Percentiles rank a stretch among this genome's conserved stretches.
These are phyloP conservation scores for Populus pruinosa DNA, from an alignment of 345 rosid genomes.

Conservation along the genomic window DNA sequence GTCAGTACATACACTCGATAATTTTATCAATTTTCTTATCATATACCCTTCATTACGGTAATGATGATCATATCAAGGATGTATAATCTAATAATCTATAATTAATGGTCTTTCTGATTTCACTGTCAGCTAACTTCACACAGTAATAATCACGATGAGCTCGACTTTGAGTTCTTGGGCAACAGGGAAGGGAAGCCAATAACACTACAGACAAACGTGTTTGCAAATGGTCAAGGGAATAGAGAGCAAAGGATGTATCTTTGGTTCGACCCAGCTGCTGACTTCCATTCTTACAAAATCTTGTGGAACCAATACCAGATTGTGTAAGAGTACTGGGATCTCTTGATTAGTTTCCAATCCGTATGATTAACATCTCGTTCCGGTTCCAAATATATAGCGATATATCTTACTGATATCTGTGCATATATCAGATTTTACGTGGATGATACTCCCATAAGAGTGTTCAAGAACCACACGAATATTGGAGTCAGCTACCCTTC, in stretches of 20 bases:
- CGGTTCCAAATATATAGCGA: background rate
- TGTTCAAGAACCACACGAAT: slow-evolving; percentile 48
- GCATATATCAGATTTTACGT: slow-evolving; percentile 44
- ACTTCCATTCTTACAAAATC: slow-evolving; percentile 52
- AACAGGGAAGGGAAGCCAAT: slow-evolving; percentile 52
- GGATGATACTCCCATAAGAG: slow-evolving; percentile 64
- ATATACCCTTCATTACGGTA: background rate
- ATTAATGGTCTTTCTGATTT: background rate
- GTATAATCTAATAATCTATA: background rate
- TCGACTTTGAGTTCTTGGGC: slow-evolving; percentile 77
- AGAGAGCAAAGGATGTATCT: slow-evolving; percentile 56
- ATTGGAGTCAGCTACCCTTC: slow-evolving; percentile 48
- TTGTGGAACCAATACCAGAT: slow-evolving; percentile 76
- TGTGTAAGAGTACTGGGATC: slow-evolving; percentile 42
- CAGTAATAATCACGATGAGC: slow-evolving; percentile 47
- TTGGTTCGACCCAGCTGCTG: slow-evolving; percentile 66
- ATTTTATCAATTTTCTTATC: background rate
- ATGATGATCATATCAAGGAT: background rate
- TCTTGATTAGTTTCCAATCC: no score
- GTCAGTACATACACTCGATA: slow-evolving; percentile 17
- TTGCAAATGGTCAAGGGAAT: slow-evolving; percentile 42
- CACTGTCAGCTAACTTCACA: slow-evolving; percentile 44
- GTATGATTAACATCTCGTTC: no score
- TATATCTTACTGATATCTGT: background rate
- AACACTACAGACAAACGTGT: slow-evolving; percentile 60